Base-by-base conservation (phyloP, 495 filamentous ascomycete genomes). In the Penicillium bovifimosum region DNA sequence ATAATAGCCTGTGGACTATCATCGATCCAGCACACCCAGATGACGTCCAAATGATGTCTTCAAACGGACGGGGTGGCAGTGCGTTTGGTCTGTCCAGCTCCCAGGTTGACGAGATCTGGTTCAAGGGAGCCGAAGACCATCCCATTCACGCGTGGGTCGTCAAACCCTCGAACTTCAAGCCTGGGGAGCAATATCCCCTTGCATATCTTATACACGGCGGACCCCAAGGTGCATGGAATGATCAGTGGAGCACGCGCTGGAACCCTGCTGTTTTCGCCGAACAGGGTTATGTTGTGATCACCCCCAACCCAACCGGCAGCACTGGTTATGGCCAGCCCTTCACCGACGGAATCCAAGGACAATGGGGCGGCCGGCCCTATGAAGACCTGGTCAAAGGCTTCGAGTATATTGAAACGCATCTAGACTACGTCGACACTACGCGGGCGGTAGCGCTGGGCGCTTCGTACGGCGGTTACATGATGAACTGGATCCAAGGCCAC, bases 251-350 rank as follows among this genome's bases (percentile, higher is more conserved):
- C 53, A 95, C 87, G 1, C 76, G 91, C 13, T 96, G 91, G 91
- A 96, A 96, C 55, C 90, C 88, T 0, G 89, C 88, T 6, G 78
- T 95, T 5, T 95, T 92, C 63, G 90, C 91, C 4, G 91, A 96
- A 65, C 88, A 95, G 62, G 91, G 91, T 10, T 96, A 95, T 55
- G 82, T 96, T 10, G 88, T 89, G 9, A 80, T 96, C 17, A 78
- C 81, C n/a, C 90, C 90, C 6, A 95, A 96, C 60, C 91, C 91
- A 9, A 95, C 90, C 0, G 91, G 91, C 9, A 87, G 82, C 54
- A 92, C 89, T 14, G 86, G 88, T 1, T 96, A 95, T 56, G 91
- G 91, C 5, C 89, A 91, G 69, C 74, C 74, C 2, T 83, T 91
- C 49, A 83, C 85, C 9, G 84, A 96, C 64, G 87, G 78, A 0